Conservation (phyloP, 441 rosid genomes). For the Pelargonium fulgidum region DNA sequence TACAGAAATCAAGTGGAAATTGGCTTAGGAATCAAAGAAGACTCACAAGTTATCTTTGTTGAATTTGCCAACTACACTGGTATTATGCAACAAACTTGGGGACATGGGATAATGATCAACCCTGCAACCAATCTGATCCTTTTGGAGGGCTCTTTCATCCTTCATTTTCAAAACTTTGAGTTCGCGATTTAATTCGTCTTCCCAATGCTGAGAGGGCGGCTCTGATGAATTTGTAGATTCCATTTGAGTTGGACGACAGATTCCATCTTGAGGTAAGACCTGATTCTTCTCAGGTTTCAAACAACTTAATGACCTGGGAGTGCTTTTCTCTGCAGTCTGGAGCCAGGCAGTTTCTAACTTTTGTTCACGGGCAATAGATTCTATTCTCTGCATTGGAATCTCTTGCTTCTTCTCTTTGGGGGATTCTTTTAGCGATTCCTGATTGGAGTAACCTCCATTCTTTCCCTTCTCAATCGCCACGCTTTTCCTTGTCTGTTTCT, state of each 20-base stretch:
- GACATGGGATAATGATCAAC: conserved; percentile 57
- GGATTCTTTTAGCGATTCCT: too few species aligned
- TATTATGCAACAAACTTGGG: conserved; percentile 76
- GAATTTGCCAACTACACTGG: conserved; percentile 33
- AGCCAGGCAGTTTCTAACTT: conserved; percentile 93
- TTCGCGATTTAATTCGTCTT: conserved; percentile 60
- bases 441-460: not conserved
- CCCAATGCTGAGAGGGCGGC: conserved; percentile 60
- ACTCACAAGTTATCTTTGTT: conserved; percentile 87
- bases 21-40: conserved; percentile 6
- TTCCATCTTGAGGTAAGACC: conserved; percentile 76
- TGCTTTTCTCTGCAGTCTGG: conserved; percentile 81
- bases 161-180: conserved; percentile 56
- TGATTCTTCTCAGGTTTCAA: conserved; percentile 87
- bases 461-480: conserved; percentile 31
- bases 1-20: too few species aligned
- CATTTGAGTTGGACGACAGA: conserved; percentile 40
- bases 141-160: conserved; percentile 42
- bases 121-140: conserved; percentile 45
- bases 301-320: conserved; percentile 48
- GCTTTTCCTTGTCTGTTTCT: conserved; percentile 28
- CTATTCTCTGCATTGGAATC: conserved; percentile 78
- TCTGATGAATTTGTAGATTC: conserved; percentile 44
- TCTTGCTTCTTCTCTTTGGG: conserved; percentile 40
- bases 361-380: conserved; percentile 89